Evolutionary conservation across 306 rosid species (phyloP).

Genomic region (Crataegus laevigata): DNA sequence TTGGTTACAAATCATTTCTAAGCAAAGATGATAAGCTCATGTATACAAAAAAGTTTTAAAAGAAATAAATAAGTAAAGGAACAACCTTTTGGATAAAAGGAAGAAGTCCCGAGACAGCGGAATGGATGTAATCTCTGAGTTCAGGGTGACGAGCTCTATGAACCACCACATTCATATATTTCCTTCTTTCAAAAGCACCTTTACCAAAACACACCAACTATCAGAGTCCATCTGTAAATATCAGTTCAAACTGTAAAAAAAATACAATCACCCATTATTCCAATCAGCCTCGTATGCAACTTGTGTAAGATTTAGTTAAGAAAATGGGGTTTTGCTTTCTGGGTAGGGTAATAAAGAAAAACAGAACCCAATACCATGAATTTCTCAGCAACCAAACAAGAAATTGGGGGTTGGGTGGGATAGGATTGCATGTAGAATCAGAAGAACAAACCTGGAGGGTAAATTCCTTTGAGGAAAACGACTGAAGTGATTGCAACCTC

Average conservation of each 20-base stretch:
- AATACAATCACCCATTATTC: background rate
- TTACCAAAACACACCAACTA: conserved; percentile 12
- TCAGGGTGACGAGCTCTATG: conserved; percentile 82
- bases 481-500: conserved; percentile 69
- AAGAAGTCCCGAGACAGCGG: conserved; percentile 62
- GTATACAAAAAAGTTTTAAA: background rate
- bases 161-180: conserved; percentile 78
- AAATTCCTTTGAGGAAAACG: conserved; percentile 75
- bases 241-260: background rate
- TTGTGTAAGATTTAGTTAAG: background rate
- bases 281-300: background rate
- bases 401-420: background rate
- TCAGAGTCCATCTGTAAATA: background rate
- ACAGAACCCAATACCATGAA: background rate
- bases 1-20: background rate
- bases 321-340: background rate
- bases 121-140: conserved; percentile 71
- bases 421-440: background rate
- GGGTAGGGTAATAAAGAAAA: background rate
- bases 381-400: conserved; percentile 19
- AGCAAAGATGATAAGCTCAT: background rate
- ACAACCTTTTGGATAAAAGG: conserved; percentile 70
- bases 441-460: conserved; percentile 57
- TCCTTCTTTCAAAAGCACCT: conserved; percentile 90
- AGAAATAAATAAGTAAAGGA: conserved; percentile 1